Base-by-base conservation (phyloP, 1,284 basidiomycete genomes). In the Ganoderma boninense region DNA sequence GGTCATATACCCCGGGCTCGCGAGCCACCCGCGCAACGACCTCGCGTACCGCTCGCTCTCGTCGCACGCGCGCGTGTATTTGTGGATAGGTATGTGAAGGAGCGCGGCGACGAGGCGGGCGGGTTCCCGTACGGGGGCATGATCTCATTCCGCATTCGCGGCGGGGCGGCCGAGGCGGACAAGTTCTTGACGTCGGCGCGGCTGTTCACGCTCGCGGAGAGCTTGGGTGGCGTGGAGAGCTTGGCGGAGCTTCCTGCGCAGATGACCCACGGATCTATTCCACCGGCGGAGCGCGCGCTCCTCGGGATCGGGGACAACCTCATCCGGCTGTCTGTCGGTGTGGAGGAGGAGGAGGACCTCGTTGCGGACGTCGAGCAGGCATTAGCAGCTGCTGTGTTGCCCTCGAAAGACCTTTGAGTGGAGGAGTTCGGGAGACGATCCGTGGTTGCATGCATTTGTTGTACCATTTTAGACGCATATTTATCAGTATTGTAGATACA, bases 201-300 rank as follows among this genome's bases (percentile, higher is more conserved):
- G 56, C 79, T 97, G 60, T 97, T 98, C 79, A 90, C 92, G 16
- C 87, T 99, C 20, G 97, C 97, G 2, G 97, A 98, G 85, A 92
- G 90, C 62, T 83, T 98, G 6, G 97, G 97, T 2, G 97, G 97
- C 0, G 95, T 98, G 18, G 97, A 99, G 87, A 93, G 90, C 79
- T 83, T 98, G 64, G 94, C 94, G 8, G 96, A 97, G 82, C 87
- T 93, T 54, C 95, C 95, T 0, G 90, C 90, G 60, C 84, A 85
- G 78, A 97, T 98, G 94, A 97, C 96, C n/a, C 92, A 95, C 78
- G 92, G 87, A 13, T 87, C 88, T 64, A 89, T 97, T 64, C 93
- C 95, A 0, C 84, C 85, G n/a, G 89, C 83, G 14, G 92, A 95
- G 79, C 85, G 95, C 20, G 86, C 84, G 23, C 71, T 83, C 32